Percentiles rank a stretch among this genome's conserved stretches.
Evolutionary conservation across 2,329 filamentous ascomycete genomes (phyloP).

Genomic region (Byssothecium circinans): DNA sequence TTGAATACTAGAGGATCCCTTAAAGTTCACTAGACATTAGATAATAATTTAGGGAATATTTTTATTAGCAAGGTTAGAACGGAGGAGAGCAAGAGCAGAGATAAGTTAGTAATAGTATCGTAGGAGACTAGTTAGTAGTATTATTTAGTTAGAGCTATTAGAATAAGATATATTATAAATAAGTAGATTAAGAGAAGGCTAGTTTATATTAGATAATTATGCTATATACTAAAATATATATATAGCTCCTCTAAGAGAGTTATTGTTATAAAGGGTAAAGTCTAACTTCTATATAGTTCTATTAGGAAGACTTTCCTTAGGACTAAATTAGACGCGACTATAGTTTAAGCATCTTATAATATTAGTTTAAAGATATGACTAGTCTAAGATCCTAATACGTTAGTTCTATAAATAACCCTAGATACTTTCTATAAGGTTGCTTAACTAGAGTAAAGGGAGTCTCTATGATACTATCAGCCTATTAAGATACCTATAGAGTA

Average conservation of each 20-base stretch:
- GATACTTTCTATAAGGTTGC: too few species aligned
- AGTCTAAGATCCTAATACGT: too few species aligned
- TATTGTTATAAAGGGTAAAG: too few species aligned
- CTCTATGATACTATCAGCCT: not conserved
- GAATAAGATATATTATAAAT: not conserved
- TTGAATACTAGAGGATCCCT: not conserved
- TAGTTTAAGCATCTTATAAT: too few species aligned
- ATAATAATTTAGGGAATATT: not conserved
- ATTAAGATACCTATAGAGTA: not conserved
- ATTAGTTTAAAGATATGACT: too few species aligned
- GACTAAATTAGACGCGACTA: too few species aligned
- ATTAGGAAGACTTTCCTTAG: too few species aligned
- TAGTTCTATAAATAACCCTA: too few species aligned
- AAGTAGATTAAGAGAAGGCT: not conserved
- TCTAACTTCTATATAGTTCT: too few species aligned
- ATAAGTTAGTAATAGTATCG: constrained; percentile 1
- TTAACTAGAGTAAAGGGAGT: not conserved
- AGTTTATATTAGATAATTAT: not conserved
- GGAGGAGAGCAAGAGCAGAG: not conserved
- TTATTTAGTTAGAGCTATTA: not conserved
- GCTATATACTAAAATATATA: too few species aligned
- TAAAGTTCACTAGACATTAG: not conserved
- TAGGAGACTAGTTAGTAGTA: not conserved
- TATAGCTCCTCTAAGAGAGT: too few species aligned
- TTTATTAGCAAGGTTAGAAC: not conserved